Evolutionary conservation across 495 filamentous ascomycete genomes (phyloP).

Genomic region (Cudoniella acicularis): DNA sequence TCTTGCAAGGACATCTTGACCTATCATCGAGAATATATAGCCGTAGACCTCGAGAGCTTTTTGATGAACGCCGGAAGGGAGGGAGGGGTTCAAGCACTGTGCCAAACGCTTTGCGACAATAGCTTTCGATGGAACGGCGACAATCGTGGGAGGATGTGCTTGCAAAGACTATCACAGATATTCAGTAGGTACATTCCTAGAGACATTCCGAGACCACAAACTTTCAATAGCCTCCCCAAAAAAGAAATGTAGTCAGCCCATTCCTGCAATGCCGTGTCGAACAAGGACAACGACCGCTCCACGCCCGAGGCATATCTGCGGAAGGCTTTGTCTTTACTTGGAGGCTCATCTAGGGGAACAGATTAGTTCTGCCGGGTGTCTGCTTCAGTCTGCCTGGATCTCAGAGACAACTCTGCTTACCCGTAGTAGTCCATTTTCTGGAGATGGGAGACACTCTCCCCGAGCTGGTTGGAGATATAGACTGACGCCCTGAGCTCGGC

Average conservation of each 20-base stretch:
- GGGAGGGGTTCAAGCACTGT: conserved; percentile 87
- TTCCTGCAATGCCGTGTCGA: conserved; percentile 91
- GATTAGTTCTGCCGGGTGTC: background rate
- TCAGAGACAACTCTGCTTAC: background rate
- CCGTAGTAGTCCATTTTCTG: conserved; percentile 46
- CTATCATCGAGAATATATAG: conserved; percentile 78
- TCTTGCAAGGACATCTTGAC: conserved; percentile 66
- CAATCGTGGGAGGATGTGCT: conserved; percentile 64
- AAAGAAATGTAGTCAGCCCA: conserved; percentile 99
- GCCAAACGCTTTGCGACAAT: conserved; percentile 86
- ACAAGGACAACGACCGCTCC: conserved; percentile 82
- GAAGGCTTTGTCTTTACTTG: conserved; percentile 84
- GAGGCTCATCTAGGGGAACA: conserved; percentile 48
- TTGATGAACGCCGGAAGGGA: conserved; percentile 98
- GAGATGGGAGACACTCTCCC: conserved; percentile 67
- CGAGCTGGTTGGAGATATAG: conserved; percentile 72
- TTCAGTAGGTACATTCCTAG: conserved; percentile 3
- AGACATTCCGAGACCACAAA: conserved; percentile 30
- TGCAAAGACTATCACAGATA: conserved; percentile 68
- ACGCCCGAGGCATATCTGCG: conserved; percentile 87
- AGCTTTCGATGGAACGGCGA: conserved; percentile 76
- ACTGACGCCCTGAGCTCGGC: conserved; percentile 58
- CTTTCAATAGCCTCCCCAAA: conserved; percentile 86
- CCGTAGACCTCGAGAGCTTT: conserved; percentile 92
- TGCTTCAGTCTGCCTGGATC: too few relatives aligned